A percentile compares a stretch with the other conserved stretches of the same genome.
These are phyloP conservation scores for Lipomyces spencermartinsiae DNA, from an alignment of 805 yeast species.

Conservation along the genomic window DNA sequence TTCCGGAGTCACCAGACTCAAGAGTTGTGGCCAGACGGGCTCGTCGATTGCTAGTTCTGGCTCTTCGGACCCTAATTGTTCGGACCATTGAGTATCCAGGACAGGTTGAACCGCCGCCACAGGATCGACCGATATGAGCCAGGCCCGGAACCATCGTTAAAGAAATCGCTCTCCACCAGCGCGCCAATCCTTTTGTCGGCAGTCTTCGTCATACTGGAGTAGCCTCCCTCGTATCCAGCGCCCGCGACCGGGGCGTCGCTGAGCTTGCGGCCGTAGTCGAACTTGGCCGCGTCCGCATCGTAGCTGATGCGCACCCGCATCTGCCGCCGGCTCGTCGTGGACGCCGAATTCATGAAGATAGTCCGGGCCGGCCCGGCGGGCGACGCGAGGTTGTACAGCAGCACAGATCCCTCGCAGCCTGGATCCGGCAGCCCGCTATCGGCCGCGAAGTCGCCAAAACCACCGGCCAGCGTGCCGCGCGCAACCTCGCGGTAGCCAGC, in stretches of 20 bases:
- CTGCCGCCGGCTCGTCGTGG: slow-evolving; percentile 4
- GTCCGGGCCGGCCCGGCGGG: neutral
- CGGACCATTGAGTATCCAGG: neutral
- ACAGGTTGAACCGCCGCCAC: slow-evolving; percentile 4
- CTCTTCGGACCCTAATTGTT: neutral
- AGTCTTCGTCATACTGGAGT: slow-evolving; percentile 4
- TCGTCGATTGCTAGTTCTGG: neutral
- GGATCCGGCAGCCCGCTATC: slow-evolving; percentile 6
- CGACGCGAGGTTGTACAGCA: neutral
- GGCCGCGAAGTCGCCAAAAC: neutral
- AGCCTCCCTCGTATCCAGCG: neutral
- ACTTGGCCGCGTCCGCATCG: slow-evolving; percentile 1
- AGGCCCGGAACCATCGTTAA: neutral
- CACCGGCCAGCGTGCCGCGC: slow-evolving; percentile 4
- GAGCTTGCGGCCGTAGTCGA: slow-evolving; percentile 5
- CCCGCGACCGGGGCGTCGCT: neutral
- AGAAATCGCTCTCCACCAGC: slow-evolving; percentile 1
- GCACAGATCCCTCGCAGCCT: slow-evolving; percentile 1
- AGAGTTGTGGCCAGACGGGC: neutral
- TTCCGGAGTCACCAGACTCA: neutral
- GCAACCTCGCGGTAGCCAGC: neutral
- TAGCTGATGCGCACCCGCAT: slow-evolving; percentile 5
- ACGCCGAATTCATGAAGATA: neutral
- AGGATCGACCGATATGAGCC: neutral
- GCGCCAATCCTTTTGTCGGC: neutral